These are phyloP conservation scores for Actinidia polygama DNA, from an alignment of 179 eudicot species.

Conservation along the genomic window DNA sequence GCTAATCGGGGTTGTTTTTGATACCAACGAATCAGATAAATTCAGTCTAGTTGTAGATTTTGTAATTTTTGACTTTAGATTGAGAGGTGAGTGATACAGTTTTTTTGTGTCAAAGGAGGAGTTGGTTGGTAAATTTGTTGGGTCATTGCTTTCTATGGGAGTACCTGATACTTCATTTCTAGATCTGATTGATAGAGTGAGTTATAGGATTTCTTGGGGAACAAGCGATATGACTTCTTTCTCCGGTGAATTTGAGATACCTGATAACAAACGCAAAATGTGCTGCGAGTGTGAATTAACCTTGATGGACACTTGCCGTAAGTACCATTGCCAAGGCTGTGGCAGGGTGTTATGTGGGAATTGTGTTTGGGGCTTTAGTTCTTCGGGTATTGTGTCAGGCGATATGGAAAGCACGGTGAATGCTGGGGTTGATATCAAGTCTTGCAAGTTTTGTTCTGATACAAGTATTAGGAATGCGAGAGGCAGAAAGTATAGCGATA, in stretches of 20 bases:
- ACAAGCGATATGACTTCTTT: conserved; percentile 32
- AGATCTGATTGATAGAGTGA: conserved; percentile 66
- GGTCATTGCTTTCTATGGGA: conserved; percentile 72
- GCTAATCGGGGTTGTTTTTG: conserved; percentile 22
- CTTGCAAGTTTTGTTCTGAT: conserved; percentile 70
- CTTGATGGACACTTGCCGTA: conserved; percentile 43
- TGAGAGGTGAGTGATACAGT: conserved; percentile 25
- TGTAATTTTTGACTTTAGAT: conserved; percentile 13
- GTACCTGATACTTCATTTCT: conserved; percentile 52
- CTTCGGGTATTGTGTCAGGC: conserved; percentile 41
- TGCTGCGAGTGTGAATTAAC: conserved; percentile 60
- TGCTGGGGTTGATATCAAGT: conserved; percentile 45
- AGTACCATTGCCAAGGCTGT: conserved; percentile 66
- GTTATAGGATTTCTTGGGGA: conserved; percentile 63
- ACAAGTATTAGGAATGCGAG: conserved; percentile 33
- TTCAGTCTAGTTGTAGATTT: conserved; percentile 4
- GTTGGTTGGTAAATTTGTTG: conserved; percentile 25
- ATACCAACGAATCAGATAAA: conserved; percentile 23
- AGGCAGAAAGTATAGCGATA: conserved; percentile 50
- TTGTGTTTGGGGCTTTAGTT: conserved; percentile 58
- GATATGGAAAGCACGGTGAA: conserved; percentile 27
- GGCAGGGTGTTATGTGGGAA: conserved; percentile 61
- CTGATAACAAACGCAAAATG: conserved; percentile 29
- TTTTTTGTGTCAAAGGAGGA: conserved; percentile 11
- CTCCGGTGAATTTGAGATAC: conserved; percentile 49